These are phyloP conservation scores for Talaromyces funiculosus DNA, from an alignment of 2,329 filamentous ascomycete genomes.

Conservation along the genomic window DNA sequence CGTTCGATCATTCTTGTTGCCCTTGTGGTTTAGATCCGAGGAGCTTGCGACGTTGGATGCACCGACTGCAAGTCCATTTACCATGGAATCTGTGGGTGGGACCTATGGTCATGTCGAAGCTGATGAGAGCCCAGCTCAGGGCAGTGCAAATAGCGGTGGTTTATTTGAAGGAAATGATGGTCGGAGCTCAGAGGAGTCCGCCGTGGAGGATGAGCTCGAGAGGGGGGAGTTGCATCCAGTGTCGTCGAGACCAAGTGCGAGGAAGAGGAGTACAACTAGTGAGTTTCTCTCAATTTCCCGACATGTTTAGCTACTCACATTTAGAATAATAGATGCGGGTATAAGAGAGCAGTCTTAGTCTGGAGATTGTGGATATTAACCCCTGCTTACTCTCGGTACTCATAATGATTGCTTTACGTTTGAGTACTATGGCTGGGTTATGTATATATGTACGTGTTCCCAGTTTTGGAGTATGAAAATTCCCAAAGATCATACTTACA, in stretches of 20 bases:
- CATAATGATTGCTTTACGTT: not conserved
- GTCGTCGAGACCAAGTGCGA: slow-evolving; percentile 5
- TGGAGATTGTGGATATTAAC: not conserved
- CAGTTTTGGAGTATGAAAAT: not conserved
- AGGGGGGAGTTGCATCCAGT: slow-evolving; percentile 37
- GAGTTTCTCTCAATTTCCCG: not conserved
- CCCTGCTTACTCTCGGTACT: not conserved
- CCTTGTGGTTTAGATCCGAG: slow-evolving; percentile 53
- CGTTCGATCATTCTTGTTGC: slow-evolving; percentile 58
- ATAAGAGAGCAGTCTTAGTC: not conserved
- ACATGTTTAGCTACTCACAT: not conserved
- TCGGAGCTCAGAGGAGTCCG: slow-evolving; percentile 20
- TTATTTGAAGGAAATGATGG: slow-evolving; percentile 17
- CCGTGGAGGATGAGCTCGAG: slow-evolving; percentile 36
- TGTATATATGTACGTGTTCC: not conserved
- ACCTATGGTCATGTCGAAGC: slow-evolving; percentile 45
- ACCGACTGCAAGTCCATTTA: slow-evolving; percentile 69
- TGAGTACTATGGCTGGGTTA: too few species aligned
- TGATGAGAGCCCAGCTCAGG: slow-evolving; percentile 12
- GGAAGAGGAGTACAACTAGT: slow-evolving; percentile 13
- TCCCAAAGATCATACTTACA: not conserved
- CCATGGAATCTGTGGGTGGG: slow-evolving; percentile 69
- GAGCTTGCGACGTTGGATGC: slow-evolving; percentile 62
- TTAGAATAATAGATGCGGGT: not conserved
- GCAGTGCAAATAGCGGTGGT: not conserved